Evolutionary conservation across 495 filamentous ascomycete species (phyloP), one percentile per base, ranked within the genome.

Genomic region (Cairneyella variabilis): DNA sequence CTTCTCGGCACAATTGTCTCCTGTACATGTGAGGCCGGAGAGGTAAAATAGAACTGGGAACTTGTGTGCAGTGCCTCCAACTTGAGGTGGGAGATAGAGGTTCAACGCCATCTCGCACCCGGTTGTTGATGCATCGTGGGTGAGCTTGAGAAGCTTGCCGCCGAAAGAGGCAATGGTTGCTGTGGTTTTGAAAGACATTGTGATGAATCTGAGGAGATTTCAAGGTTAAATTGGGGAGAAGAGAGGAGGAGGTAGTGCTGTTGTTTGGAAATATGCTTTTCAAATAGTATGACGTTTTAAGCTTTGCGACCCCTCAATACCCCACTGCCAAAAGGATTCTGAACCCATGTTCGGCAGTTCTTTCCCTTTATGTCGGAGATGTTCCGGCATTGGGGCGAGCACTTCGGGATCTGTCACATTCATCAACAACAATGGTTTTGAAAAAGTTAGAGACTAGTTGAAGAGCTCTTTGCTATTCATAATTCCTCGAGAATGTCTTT

Each of bases 1-100:
- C 70, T 97, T 98, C 68, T 98, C 95, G 27, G 90, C 80, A 69
- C 91, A 90, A 73, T 98, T 98, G 56, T 97, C 91, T 14, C 88
- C 90, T 0, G 91, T 91, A 75, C 93, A 98, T 53, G 95, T 97
- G 32, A 98, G 73, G 23, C 93, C 93, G 14, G 92, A 90, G 56
- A 98, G 84, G 70, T 93, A 98, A 69, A 97, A 83, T n/a, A 98
- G 73, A 2, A 97, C 79, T 23, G 93, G 95, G 11, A 88, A 80
- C 62, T 86, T 89, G 17, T 45, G 25, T 8, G 39, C 7, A 48
- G 72, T 59, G 18, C 73, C 44, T 1, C 63, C 48, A 34, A 69
- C 54, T 62, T 83, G 72, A 0, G 71, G 83, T 11, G 89, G 89
- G 1, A 93, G 74, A 68, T 83, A 88, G 23, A 93, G 74, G 68